phyloP scores from a whole-genome alignment of 805 yeast genomes.

The Yarrowia sp. region DNA sequence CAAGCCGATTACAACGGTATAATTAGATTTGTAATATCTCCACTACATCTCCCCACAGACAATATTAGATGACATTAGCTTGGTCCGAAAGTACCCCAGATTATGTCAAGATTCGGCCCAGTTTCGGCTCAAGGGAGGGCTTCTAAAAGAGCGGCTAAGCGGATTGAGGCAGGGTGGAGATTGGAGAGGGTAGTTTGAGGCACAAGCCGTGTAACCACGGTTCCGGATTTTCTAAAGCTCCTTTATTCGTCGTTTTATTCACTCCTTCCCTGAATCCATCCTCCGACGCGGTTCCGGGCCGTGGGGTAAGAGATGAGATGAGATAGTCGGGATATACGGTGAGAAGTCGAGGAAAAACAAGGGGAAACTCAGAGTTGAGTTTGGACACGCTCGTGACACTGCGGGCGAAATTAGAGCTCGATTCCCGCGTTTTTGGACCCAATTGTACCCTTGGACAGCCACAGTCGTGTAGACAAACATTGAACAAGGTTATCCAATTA shows the following conservation, averaged over 20 bases:
- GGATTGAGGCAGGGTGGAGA: background rate
- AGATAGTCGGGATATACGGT: too few species aligned
- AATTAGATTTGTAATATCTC: too few species aligned
- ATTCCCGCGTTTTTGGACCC: too few species aligned
- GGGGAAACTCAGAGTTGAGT: background rate
- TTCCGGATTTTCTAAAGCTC: too few species aligned
- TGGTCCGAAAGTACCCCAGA: slow-evolving; percentile 1
- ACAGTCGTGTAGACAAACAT: background rate
- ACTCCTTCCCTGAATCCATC: background rate
- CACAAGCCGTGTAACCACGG: too few species aligned
- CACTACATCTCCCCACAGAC: too few species aligned
- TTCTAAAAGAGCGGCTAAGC: too few species aligned
- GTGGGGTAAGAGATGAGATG: slow-evolving; percentile 1
- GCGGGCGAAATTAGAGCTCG: too few species aligned
- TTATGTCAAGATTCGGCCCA: background rate
- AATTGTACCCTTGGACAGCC: background rate
- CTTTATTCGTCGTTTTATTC: too few species aligned
- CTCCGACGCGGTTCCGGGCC: slow-evolving; percentile 7
- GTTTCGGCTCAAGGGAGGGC: background rate
- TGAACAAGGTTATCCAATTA: slow-evolving; percentile 21
- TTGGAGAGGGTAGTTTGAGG: too few species aligned
- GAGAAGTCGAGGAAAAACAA: background rate
- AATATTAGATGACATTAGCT: too few species aligned
- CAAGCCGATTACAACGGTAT: too few species aligned
- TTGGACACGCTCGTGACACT: background rate